Percentiles rank a stretch among this genome's conserved stretches.
Conservation (phyloP, 805 yeast genomes). For the Candida loeiensis region DNA sequence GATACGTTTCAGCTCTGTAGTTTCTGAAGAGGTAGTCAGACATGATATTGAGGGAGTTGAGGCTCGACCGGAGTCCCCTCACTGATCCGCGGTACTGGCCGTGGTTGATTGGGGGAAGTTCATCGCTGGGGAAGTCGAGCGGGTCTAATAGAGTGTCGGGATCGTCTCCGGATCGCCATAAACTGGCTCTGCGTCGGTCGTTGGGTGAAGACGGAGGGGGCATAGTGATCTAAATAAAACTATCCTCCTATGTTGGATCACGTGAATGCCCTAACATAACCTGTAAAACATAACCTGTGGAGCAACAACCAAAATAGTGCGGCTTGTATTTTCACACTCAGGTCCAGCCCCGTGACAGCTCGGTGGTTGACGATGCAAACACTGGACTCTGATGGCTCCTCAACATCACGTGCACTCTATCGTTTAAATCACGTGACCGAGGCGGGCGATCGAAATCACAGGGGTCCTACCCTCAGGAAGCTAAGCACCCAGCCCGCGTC, state of each 20-base stretch:
- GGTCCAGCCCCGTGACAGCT: no score
- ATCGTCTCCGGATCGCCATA: not conserved
- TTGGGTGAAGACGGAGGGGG: constrained; percentile 9
- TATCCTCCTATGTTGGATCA: not conserved
- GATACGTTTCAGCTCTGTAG: not conserved
- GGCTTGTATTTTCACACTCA: no score
- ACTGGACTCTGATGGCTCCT: no score
- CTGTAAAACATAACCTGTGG: not conserved
- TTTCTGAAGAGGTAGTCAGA: constrained; percentile 14
- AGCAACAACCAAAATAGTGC: no score
- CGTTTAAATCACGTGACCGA: no score
- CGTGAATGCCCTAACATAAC: not conserved
- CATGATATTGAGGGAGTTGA: constrained; percentile 12
- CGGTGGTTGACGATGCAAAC: no score
- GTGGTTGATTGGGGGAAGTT: constrained; percentile 5
- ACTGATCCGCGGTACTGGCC: constrained; percentile 6
- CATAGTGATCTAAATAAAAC: constrained; percentile 2
- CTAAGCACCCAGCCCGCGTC: no score
- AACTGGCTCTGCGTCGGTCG: constrained; percentile 3
- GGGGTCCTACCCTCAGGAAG: no score
- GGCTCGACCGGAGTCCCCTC: constrained; percentile 10
- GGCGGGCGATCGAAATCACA: no score
- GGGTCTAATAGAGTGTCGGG: not conserved
- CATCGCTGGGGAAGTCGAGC: constrained; percentile 7
- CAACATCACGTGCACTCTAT: no score